phyloP scores from a whole-genome alignment of 2,329 filamentous ascomycete species.

The Colletotrichum orbiculare region DNA sequence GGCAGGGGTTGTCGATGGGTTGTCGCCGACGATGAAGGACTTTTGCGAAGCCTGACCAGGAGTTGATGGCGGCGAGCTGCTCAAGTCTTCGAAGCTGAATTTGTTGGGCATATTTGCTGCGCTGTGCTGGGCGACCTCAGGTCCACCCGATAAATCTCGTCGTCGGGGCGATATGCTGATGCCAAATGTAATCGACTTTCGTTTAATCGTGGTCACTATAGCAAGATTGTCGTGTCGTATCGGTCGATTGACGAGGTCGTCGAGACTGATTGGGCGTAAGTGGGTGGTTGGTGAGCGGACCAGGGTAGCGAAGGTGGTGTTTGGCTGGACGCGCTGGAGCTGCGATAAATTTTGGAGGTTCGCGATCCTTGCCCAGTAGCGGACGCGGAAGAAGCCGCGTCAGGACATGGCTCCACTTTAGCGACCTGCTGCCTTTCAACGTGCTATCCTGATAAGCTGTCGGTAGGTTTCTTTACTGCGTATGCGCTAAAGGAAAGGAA shows the following conservation, averaged over 20 bases:
- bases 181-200: neutral
- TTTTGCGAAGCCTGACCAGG: constrained; percentile 46
- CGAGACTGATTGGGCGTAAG: constrained; percentile 3
- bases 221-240: neutral
- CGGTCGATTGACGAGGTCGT: neutral
- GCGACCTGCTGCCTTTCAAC: neutral
- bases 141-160: constrained; percentile 28
- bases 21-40: constrained; percentile 52
- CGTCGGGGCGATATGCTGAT: constrained; percentile 3
- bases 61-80: constrained; percentile 59
- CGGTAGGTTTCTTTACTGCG: no score
- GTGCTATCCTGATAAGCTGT: neutral
- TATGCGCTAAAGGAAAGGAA: no score
- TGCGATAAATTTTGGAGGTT: constrained; percentile 38
- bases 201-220: no score
- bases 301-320: constrained; percentile 11
- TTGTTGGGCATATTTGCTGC: constrained; percentile 50
- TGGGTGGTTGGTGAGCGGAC: constrained; percentile 10
- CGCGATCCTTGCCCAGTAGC: constrained; percentile 34
- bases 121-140: constrained; percentile 30
- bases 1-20: constrained; percentile 65
- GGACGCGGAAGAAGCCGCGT: constrained; percentile 32
- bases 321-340: constrained; percentile 31
- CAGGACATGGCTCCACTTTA: constrained; percentile 1
- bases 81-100: constrained; percentile 53